These are phyloP conservation scores for Hymenoscyphus infarciens DNA, from an alignment of 2,329 filamentous ascomycete species.

Conservation along the genomic window DNA sequence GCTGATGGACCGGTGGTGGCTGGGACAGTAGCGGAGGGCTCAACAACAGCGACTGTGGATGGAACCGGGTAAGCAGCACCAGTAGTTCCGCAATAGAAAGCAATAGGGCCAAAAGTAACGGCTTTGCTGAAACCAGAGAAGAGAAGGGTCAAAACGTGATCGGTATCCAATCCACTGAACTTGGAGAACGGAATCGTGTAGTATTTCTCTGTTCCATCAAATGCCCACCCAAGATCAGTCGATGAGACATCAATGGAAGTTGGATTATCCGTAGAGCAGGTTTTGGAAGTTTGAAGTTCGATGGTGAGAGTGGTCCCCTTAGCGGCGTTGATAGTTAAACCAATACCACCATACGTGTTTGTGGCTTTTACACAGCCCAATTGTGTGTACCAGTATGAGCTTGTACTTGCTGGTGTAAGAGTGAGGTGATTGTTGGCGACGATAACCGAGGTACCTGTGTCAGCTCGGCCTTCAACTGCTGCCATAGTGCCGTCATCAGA, in stretches of 20 bases:
- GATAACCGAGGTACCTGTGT: conserved; percentile 42
- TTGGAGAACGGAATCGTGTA: conserved; percentile 55
- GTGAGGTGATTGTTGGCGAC: conserved; percentile 52
- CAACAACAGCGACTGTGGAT: conserved; percentile 39
- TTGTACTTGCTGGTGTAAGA: conserved; percentile 44
- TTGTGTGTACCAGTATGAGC: conserved; percentile 57
- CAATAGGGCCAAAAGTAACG: conserved; percentile 53
- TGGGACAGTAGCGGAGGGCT: conserved; percentile 46
- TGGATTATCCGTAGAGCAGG: conserved; percentile 38
- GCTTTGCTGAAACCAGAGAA: conserved; percentile 45
- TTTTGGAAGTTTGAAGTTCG: conserved; percentile 46
- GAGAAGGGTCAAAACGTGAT: conserved; percentile 50
- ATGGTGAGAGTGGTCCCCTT: conserved; percentile 49
- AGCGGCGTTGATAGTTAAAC: conserved; percentile 52
- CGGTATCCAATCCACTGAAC: conserved; percentile 47
- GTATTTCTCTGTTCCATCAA: conserved; percentile 57
- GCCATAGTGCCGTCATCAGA: conserved; percentile 55
- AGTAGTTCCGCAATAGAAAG: conserved; percentile 54
- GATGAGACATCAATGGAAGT: conserved; percentile 34
- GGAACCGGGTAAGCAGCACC: conserved; percentile 48
- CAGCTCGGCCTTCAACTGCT: conserved; percentile 23
- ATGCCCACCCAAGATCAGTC: conserved; percentile 53
- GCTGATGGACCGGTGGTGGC: conserved; percentile 46
- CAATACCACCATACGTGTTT: conserved; percentile 51
- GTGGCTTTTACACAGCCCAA: conserved; percentile 51